Evolutionary conservation across 2,329 filamentous ascomycete species (phyloP).

Genomic region (Colletotrichum sp.): DNA sequence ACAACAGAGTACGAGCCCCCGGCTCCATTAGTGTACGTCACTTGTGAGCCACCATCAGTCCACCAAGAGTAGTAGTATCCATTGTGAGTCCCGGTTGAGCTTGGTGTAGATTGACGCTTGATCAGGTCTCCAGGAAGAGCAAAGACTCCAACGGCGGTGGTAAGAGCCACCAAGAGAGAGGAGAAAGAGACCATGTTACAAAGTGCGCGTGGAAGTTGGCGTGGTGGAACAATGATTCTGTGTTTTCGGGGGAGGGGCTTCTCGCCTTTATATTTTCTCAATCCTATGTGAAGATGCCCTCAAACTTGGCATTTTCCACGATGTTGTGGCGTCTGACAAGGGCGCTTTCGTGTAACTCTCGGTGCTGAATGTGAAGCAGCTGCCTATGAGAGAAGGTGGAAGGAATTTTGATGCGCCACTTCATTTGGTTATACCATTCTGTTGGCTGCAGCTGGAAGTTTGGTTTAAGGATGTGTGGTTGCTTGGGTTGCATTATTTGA

Average conservation of each 20-base stretch:
- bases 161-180: neutral
- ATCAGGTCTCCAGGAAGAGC: neutral
- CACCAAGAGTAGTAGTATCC: constrained; percentile 56
- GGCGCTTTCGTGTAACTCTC: neutral
- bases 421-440: neutral
- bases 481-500: neutral
- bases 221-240: neutral
- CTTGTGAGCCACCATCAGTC: constrained; percentile 48
- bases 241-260: neutral
- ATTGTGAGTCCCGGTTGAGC: constrained; percentile 35
- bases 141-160: neutral
- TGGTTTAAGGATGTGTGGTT: neutral
- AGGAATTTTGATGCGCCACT: neutral
- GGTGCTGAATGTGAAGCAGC: neutral
- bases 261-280: neutral
- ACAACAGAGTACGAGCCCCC: constrained; percentile 47
- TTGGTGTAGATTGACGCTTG: constrained; percentile 35
- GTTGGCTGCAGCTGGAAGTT: neutral
- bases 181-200: neutral
- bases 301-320: neutral
- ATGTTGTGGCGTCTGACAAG: neutral
- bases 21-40: constrained; percentile 46
- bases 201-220: neutral
- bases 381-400: neutral
- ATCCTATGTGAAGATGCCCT: neutral